Evolutionary conservation across 805 yeast genomes (phyloP).

Genomic region (Zygotorulaspora florentina): DNA sequence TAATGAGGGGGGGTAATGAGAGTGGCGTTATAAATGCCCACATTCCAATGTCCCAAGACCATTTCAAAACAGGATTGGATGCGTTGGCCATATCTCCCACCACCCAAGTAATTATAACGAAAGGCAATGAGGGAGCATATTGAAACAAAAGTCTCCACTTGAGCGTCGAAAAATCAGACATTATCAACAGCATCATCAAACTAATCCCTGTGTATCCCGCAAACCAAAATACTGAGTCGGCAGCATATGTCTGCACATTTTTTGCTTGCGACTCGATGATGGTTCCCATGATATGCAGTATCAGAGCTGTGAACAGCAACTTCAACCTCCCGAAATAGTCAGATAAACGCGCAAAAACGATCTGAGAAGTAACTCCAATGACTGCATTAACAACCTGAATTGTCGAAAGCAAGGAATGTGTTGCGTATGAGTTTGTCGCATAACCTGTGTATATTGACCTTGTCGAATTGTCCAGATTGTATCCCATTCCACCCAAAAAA

Average conservation of each 20-base stretch:
- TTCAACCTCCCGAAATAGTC: constrained; percentile 54
- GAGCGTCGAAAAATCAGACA: constrained; percentile 57
- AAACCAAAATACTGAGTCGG: constrained; percentile 45
- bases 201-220: constrained; percentile 56
- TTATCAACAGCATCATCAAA: constrained; percentile 48
- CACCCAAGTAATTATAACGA: constrained; percentile 67
- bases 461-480: background rate
- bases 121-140: constrained; percentile 61
- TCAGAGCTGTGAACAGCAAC: constrained; percentile 40
- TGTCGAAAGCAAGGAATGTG: constrained; percentile 49
- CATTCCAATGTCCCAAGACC: constrained; percentile 56
- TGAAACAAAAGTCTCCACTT: constrained; percentile 61
- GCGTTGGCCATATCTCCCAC: constrained; percentile 47
- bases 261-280: constrained; percentile 51
- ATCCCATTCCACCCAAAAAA: constrained; percentile 25
- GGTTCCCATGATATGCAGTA: constrained; percentile 52
- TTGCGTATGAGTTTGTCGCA: constrained; percentile 48
- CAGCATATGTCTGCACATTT: constrained; percentile 47
- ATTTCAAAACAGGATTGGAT: constrained; percentile 32
- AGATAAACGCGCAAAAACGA: constrained; percentile 50
- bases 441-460: constrained; percentile 15
- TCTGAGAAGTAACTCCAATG: constrained; percentile 55
- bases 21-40: constrained; percentile 57
- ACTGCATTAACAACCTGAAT: constrained; percentile 49
- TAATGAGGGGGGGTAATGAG: constrained; percentile 44